phyloP scores from a whole-genome alignment of 805 yeast species.

The Ogataea corticis region DNA sequence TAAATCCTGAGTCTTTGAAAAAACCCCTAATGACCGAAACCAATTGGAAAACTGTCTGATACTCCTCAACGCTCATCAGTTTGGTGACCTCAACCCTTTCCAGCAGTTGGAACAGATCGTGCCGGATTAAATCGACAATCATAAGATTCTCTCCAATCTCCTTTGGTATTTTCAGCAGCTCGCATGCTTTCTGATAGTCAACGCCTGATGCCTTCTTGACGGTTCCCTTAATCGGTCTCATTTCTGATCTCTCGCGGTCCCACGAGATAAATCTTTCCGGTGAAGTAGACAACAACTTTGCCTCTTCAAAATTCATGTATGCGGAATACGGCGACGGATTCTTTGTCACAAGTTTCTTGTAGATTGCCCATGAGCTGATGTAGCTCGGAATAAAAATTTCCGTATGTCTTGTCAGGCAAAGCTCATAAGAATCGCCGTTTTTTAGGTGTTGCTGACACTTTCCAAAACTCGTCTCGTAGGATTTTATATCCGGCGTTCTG shows the following conservation, averaged over 20 bases:
- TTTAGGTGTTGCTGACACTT: slow-evolving; percentile 66
- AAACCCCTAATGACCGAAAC: slow-evolving; percentile 85
- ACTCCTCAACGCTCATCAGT: slow-evolving; percentile 91
- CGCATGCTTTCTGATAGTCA: slow-evolving; percentile 57
- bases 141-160: slow-evolving; percentile 94
- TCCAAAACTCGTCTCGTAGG: slow-evolving; percentile 56
- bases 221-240: slow-evolving; percentile 96
- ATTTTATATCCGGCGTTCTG: slow-evolving; percentile 49
- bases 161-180: slow-evolving; percentile 75
- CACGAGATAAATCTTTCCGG: slow-evolving; percentile 93
- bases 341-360: slow-evolving; percentile 62
- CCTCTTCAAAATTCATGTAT: slow-evolving; percentile 67
- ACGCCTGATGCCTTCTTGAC: slow-evolving; percentile 64
- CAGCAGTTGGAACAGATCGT: slow-evolving; percentile 75
- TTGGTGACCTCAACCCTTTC: slow-evolving; percentile 68
- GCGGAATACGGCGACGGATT: slow-evolving; percentile 96
- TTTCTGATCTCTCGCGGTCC: slow-evolving; percentile 63
- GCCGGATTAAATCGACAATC: slow-evolving; percentile 95
- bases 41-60: slow-evolving; percentile 84
- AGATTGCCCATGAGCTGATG: slow-evolving; percentile 73
- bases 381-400: slow-evolving; percentile 50
- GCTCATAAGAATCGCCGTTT: slow-evolving; percentile 89
- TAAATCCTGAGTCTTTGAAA: slow-evolving; percentile 38
- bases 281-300: slow-evolving; percentile 75
- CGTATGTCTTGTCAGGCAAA: slow-evolving; percentile 83